Conservation (phyloP, 345 rosid genomes). For the Arabis hirsuta region DNA sequence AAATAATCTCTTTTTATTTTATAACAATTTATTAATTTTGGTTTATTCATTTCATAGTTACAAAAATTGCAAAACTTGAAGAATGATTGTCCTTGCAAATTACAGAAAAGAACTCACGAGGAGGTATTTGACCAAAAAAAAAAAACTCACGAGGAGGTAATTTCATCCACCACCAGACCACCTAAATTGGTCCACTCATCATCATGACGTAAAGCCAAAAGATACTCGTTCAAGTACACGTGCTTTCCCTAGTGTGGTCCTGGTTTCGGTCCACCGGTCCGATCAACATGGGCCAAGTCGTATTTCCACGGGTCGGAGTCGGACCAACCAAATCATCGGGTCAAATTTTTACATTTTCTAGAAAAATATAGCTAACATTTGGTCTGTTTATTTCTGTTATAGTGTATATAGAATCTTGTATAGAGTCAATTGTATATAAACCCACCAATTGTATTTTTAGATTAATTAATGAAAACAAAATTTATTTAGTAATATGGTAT, state of each 20-base stretch:
- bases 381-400: background rate
- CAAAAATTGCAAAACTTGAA: constrained; percentile 27
- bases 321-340: constrained; percentile 20
- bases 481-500: too few species aligned
- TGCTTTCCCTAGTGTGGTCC: constrained; percentile 28
- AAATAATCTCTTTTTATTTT: too few species aligned
- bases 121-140: too few species aligned
- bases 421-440: too few species aligned
- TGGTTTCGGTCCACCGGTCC: constrained; percentile 11
- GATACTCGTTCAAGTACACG: constrained; percentile 32
- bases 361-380: background rate
- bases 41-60: background rate
- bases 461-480: too few species aligned
- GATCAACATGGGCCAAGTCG: constrained; percentile 23
- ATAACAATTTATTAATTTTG: constrained; percentile 1
- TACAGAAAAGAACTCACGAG: constrained; percentile 40
- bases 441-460: too few species aligned
- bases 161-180: constrained; percentile 22
- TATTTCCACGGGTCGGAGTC: constrained; percentile 36
- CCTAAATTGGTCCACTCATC: constrained; percentile 40
- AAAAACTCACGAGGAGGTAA: constrained; percentile 36
- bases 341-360: background rate
- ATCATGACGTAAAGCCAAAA: constrained; percentile 40
- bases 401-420: too few species aligned
- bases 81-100: constrained; percentile 33